phyloP scores from a whole-genome alignment of 768 basidiomycete species.

The Termitomyces sp. region DNA sequence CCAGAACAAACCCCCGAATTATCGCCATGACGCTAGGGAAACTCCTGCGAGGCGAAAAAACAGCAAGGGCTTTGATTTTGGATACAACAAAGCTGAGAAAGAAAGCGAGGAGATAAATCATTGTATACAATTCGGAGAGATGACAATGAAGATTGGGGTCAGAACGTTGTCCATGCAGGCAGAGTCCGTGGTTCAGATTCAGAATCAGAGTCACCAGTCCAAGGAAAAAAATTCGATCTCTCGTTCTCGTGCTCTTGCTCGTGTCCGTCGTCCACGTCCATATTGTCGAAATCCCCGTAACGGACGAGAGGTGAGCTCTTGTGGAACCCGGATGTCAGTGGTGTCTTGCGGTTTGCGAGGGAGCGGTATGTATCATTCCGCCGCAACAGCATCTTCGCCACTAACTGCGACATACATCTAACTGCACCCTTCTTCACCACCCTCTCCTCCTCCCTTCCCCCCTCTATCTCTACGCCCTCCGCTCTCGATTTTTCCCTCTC shows the following conservation, averaged over 20 bases:
- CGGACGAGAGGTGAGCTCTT: slow-evolving; percentile 9
- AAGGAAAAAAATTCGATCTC: neutral
- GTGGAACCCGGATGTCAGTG: slow-evolving; percentile 4
- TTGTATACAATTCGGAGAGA: neutral
- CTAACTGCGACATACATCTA: slow-evolving; percentile 31
- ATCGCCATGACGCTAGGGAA: neutral
- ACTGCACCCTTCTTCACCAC: slow-evolving; percentile 6
- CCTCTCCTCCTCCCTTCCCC: neutral
- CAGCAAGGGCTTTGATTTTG: neutral
- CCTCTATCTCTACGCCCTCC: neutral
- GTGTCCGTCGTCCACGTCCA: neutral
- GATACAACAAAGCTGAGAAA: neutral
- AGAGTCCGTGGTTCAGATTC: slow-evolving; percentile 2
- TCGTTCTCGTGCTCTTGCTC: neutral
- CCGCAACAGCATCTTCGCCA: slow-evolving; percentile 34
- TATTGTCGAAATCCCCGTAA: neutral
- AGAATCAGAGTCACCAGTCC: neutral
- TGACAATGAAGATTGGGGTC: neutral
- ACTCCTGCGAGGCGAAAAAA: neutral
- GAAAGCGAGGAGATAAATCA: neutral
- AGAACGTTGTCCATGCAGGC: slow-evolving; percentile 3
- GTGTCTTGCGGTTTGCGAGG: slow-evolving; percentile 13
- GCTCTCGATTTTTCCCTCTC: neutral
- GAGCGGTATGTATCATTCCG: slow-evolving; percentile 19
- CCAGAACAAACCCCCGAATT: neutral